These are phyloP conservation scores for Emmonsiellopsis sp. DNA, from an alignment of 2,329 filamentous ascomycete genomes.

Conservation along the genomic window DNA sequence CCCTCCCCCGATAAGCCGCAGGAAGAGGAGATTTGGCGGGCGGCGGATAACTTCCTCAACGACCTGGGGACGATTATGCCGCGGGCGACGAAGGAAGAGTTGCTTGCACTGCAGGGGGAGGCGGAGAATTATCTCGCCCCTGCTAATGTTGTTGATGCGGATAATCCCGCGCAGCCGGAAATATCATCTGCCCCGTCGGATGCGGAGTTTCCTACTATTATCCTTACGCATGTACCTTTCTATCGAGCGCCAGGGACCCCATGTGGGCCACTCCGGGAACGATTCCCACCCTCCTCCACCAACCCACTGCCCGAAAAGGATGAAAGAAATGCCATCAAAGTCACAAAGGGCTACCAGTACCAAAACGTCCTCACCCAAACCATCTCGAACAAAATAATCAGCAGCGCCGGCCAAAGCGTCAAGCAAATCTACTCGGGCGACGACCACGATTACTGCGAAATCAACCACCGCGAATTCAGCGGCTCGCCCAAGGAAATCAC, in stretches of 20 bases:
- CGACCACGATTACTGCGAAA: conserved; percentile 95
- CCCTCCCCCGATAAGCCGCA: conserved; percentile 44
- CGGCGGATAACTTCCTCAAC: conserved; percentile 67
- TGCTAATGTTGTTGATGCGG: conserved; percentile 52
- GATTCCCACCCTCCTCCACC: conserved; percentile 61
- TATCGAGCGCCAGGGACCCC: conserved; percentile 75
- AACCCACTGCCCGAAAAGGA: conserved; percentile 52
- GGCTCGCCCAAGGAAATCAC: conserved; percentile 69
- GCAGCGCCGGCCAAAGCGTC: conserved; percentile 66
- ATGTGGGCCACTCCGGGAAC: conserved; percentile 79
- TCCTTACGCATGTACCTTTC: conserved; percentile 85
- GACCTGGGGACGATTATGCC: conserved; percentile 56
- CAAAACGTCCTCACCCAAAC: conserved; percentile 80
- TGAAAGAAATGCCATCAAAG: conserved; percentile 66
- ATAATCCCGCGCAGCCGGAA: conserved; percentile 29
- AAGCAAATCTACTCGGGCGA: conserved; percentile 87
- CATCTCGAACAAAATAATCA: conserved; percentile 66
- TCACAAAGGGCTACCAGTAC: conserved; percentile 82
- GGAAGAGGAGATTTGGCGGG: conserved; percentile 58
- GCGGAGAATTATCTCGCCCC: conserved; percentile 46
- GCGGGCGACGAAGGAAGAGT: conserved; percentile 59
- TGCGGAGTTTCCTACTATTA: conserved; percentile 71
- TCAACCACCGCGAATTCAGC: conserved; percentile 64
- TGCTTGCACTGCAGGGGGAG: conserved; percentile 57
- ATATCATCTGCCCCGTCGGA: background rate